A percentile compares a stretch with the other conserved stretches of the same genome.
Evolutionary conservation across 225 moss, liverwort and hornwort species (phyloP).

Genomic region (Sphagnum contortum): DNA sequence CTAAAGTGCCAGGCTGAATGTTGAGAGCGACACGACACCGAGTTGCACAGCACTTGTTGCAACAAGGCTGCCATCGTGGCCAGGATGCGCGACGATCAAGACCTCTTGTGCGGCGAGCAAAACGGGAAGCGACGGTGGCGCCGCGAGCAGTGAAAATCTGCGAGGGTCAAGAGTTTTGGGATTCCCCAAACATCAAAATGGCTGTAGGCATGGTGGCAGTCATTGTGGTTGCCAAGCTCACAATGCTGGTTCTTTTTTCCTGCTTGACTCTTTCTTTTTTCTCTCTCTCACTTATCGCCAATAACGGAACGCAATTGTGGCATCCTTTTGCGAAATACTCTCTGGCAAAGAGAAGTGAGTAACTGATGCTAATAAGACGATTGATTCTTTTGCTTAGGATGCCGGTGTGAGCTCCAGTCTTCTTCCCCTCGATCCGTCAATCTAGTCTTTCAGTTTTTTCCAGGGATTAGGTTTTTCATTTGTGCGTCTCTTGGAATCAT

Average conservation of each 20-base stretch:
- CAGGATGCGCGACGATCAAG: slow-evolving; percentile 12
- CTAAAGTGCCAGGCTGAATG: no score
- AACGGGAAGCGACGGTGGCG: slow-evolving; percentile 2
- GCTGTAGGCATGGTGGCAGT: slow-evolving; percentile 71
- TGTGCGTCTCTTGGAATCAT: neutral
- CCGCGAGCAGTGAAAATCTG: slow-evolving; percentile 48
- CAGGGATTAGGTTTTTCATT: neutral
- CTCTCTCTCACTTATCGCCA: neutral
- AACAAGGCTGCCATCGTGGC: no score
- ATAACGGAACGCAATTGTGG: neutral
- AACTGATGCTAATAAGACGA: neutral
- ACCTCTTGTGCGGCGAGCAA: neutral
- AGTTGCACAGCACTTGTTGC: no score
- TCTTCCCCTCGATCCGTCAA: neutral
- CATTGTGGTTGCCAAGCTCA: slow-evolving; percentile 70
- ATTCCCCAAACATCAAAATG: slow-evolving; percentile 61
- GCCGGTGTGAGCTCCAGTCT: neutral
- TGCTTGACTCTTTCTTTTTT: neutral
- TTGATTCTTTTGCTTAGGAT: no score
- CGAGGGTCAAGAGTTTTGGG: slow-evolving; percentile 52
- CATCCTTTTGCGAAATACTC: neutral
- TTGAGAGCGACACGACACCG: no score
- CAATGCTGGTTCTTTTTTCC: slow-evolving; percentile 59
- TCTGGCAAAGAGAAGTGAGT: no score
- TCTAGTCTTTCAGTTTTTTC: neutral